Evolutionary conservation across 2,329 filamentous ascomycete species (phyloP).

Genomic region (Xylariaceae sp.): DNA sequence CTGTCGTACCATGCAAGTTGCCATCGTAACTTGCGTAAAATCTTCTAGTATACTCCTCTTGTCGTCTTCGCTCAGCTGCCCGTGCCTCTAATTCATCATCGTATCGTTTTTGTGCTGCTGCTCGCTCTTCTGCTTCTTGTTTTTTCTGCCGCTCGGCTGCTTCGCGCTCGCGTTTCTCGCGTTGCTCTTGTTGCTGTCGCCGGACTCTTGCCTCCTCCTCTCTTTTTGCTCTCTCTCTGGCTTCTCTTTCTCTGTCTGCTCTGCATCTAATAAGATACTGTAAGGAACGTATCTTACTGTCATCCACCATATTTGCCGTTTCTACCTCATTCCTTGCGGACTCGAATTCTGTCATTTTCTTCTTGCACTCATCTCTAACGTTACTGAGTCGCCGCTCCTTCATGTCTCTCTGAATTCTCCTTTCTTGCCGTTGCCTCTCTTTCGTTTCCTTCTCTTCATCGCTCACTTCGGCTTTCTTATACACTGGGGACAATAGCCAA

Average conservation of each 20-base stretch:
- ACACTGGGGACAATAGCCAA: conserved; percentile 5
- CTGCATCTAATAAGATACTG: not conserved
- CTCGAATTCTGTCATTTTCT: not conserved
- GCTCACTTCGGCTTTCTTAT: not conserved
- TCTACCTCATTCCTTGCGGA: not conserved
- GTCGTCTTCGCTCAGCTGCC: not conserved
- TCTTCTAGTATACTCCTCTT: too few species aligned
- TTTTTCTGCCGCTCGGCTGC: not conserved
- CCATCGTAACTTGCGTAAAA: not conserved
- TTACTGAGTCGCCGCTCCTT: conserved; percentile 3
- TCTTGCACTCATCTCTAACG: not conserved
- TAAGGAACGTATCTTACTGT: not conserved
- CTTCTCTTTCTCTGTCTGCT: not conserved
- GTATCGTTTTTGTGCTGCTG: not conserved
- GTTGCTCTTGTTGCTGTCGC: not conserved
- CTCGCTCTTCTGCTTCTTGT: not conserved
- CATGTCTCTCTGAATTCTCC: conserved; percentile 2
- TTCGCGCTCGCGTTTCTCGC: conserved; percentile 1
- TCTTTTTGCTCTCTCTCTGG: not conserved
- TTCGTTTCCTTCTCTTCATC: conserved; percentile 1
- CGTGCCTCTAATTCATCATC: not conserved
- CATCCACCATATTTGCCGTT: not conserved
- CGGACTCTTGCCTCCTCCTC: not conserved
- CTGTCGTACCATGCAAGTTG: not conserved
- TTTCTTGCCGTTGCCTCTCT: conserved; percentile 2